Evolutionary conservation across 768 basidiomycete genomes (phyloP).

Genomic region (Psilocybe sp.): DNA sequence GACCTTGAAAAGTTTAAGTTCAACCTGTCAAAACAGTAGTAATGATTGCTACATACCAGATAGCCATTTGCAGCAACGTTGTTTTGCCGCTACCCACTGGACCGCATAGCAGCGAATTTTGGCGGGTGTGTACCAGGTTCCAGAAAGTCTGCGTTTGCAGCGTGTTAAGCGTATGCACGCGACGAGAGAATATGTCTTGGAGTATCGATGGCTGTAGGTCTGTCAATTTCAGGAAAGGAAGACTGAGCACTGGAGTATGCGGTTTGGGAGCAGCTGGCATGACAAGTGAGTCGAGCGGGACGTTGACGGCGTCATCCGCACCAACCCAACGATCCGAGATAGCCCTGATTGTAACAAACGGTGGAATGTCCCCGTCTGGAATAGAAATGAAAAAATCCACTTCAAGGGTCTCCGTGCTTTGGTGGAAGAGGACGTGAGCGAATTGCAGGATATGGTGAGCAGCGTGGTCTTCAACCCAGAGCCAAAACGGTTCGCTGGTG

Average conservation of each 20-base stretch:
- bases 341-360: slow-evolving; percentile 70
- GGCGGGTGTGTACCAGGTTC: slow-evolving; percentile 65
- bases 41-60: slow-evolving; percentile 54
- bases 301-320: slow-evolving; percentile 69
- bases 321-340: slow-evolving; percentile 94
- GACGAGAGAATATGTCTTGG: slow-evolving; percentile 41
- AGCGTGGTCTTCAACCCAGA: slow-evolving; percentile 91
- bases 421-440: slow-evolving; percentile 68
- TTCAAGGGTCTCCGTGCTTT: slow-evolving; percentile 54
- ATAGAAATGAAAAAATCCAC: slow-evolving; percentile 83
- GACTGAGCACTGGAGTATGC: slow-evolving; percentile 62
- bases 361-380: slow-evolving; percentile 51
- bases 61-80: slow-evolving; percentile 60
- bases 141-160: slow-evolving; percentile 92
- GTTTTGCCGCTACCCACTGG: slow-evolving; percentile 85
- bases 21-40: not conserved
- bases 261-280: slow-evolving; percentile 68
- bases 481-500: slow-evolving; percentile 81
- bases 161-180: slow-evolving; percentile 64
- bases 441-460: slow-evolving; percentile 83
- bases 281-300: slow-evolving; percentile 64
- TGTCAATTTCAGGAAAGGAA: slow-evolving; percentile 66
- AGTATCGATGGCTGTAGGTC: slow-evolving; percentile 36
- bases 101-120: slow-evolving; percentile 71
- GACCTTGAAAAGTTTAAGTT: slow-evolving; percentile 40